Conservation (phyloP, 2,329 filamentous ascomycete species). For the Colletotrichum simmondsii region DNA sequence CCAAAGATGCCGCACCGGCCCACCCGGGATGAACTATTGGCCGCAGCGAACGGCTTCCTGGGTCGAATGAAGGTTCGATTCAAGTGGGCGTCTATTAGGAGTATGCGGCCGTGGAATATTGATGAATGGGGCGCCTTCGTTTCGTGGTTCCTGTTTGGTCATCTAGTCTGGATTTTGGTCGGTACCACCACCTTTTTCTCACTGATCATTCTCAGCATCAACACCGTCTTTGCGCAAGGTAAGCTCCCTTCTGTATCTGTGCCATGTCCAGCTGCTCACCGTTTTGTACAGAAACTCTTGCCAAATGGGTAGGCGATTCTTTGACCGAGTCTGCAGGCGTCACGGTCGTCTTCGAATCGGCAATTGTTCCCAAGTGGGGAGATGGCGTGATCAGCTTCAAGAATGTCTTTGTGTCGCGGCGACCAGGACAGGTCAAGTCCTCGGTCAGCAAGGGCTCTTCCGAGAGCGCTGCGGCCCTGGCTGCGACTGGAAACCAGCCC, state of each 20-base stretch:
- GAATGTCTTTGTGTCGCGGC: constrained; percentile 93
- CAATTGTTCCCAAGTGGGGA: constrained; percentile 95
- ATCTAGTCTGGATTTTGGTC: constrained; percentile 94
- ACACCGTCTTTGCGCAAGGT: constrained; percentile 96
- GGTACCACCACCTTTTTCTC: constrained; percentile 98
- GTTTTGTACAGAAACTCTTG: constrained; percentile 78
- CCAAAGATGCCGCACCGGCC: constrained; percentile 85
- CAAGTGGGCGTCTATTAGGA: constrained; percentile 98
- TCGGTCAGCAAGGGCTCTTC: constrained; percentile 95
- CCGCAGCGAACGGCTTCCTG: constrained; percentile 93
- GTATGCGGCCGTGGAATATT: constrained; percentile 91
- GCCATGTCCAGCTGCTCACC: constrained; percentile 33
- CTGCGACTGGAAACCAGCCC: constrained; percentile 75
- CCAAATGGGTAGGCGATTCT: constrained; percentile 94
- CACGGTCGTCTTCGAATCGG: constrained; percentile 95
- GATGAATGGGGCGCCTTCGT: constrained; percentile 96
- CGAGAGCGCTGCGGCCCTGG: constrained; percentile 83
- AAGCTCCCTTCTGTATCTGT: constrained; percentile 40
- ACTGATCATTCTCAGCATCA: constrained; percentile 87
- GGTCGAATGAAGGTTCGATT: constrained; percentile 89
- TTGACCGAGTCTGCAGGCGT: constrained; percentile 92
- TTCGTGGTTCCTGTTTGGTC: constrained; percentile 94
- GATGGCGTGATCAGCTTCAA: constrained; percentile 96
- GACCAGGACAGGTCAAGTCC: constrained; percentile 83
- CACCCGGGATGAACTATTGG: constrained; percentile 91